Evolutionary conservation across 2,329 filamentous ascomycete species (phyloP).

Genomic region (Fusarium devonianum): DNA sequence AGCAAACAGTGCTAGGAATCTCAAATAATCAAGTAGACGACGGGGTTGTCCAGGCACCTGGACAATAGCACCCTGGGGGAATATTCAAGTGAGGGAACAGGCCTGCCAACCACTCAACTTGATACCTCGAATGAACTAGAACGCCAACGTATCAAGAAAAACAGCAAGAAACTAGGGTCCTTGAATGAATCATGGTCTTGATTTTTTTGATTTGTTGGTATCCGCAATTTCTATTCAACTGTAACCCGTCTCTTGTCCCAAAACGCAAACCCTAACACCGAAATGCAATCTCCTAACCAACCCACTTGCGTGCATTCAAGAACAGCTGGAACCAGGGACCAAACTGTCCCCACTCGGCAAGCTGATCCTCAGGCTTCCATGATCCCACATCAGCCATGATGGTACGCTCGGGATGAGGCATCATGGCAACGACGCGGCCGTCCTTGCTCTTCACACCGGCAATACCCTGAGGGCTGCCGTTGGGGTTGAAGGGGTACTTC

Average conservation of each 20-base stretch:
- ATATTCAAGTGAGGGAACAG: no score
- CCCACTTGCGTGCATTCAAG: slow-evolving; percentile 86
- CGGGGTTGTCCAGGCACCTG: no score
- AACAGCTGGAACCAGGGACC: slow-evolving; percentile 89
- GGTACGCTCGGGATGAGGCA: slow-evolving; percentile 94
- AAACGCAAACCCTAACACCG: slow-evolving; percentile 24
- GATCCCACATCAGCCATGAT: slow-evolving; percentile 80
- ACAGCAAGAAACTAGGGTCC: no score
- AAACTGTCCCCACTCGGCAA: slow-evolving; percentile 77
- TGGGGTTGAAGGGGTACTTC: slow-evolving; percentile 85
- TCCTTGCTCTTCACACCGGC: slow-evolving; percentile 80
- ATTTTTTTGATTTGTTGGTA: not conserved
- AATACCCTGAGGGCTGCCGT: slow-evolving; percentile 82
- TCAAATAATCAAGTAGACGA: no score
- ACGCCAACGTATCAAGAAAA: no score
- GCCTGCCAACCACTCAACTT: no score
- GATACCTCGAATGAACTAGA: no score
- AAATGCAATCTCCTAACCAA: slow-evolving; percentile 59
- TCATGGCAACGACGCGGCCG: slow-evolving; percentile 84
- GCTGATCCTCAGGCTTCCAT: slow-evolving; percentile 67
- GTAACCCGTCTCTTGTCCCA: not conserved
- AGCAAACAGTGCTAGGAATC: no score
- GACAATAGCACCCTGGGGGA: no score
- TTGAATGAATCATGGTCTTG: no score
- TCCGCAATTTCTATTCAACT: slow-evolving; percentile 5